Evolutionary conservation across 176 grass and related monocot genomes (phyloP), one percentile per base, ranked within the genome.

Genomic region (Aegilops tauschii): DNA sequence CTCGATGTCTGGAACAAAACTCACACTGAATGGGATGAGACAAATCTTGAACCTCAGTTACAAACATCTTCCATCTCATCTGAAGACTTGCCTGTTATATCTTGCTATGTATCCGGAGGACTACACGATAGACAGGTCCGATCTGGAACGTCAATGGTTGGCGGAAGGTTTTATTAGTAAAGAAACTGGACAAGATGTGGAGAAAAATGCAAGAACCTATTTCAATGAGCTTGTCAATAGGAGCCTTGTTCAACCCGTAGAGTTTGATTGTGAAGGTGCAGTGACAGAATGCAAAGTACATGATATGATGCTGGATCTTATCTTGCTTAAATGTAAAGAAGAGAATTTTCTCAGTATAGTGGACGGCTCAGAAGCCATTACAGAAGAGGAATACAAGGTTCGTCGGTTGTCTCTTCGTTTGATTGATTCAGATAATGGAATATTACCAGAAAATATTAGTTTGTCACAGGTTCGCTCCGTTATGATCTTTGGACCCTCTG

Each of bases 71-170:
- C 44, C 44, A 12, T 47, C 9, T 47, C 12, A 47, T 47, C 44
- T 13, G 11, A 47, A 47, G 12, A 47, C 44, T 12, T 47, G 44
- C 44, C 13, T 47, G 44, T 47, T 47, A 13, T 47, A 12, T 47
- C 11, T 47, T 47, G 44, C 9, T 47, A 47, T 47, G 44, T 13
- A 47, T 4, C 44, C 44, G 0, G 44, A 47, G 44, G 44, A 47
- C 44, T 47, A 47, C 44, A 47, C 3, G 0, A 47, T 47, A 47
- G 0, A 4, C 0, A 47, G 44, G 44, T 12, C 1, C 0, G 0
- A 47, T 1, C 12, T 47, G 10, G 11, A 47, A 13, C 44, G 44
- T 1, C 44, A 47, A 4, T 47, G 44, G 44, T 4, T 47, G 44
- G 44, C 44, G 3, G 44, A 47, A 47, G 44, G 44, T 4, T 47